A percentile compares a stretch with the other conserved stretches of the same genome.
Conservation (phyloP, 2,329 filamentous ascomycete genomes). For the Lizonia empirigonia region DNA sequence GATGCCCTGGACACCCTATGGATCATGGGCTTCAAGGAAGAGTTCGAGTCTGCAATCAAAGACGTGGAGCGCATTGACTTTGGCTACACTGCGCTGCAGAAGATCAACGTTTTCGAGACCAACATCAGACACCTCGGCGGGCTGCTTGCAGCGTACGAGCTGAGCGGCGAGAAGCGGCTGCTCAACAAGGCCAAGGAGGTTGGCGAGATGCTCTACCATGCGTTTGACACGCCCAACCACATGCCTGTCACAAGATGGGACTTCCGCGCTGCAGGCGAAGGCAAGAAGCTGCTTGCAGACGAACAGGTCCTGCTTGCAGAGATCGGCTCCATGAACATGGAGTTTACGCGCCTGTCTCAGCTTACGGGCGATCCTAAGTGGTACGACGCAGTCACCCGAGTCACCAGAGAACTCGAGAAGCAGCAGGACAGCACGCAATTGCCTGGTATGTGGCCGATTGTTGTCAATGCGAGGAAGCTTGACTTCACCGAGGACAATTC, state of each 20-base stretch:
- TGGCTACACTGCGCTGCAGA: conserved; percentile 45
- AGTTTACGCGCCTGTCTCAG: conserved; percentile 56
- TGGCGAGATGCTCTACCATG: conserved; percentile 78
- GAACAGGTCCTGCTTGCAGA: conserved; percentile 53
- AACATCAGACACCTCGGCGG: conserved; percentile 84
- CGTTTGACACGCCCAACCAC: conserved; percentile 90
- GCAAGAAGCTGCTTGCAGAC: conserved; percentile 49
- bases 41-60: conserved; percentile 54
- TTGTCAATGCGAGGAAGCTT: conserved; percentile 49
- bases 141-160: conserved; percentile 82
- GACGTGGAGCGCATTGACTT: conserved; percentile 53
- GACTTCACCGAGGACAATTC: conserved; percentile 50
- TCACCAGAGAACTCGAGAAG: conserved; percentile 50
- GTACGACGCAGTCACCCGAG: conserved; percentile 54
- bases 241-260: conserved; percentile 70
- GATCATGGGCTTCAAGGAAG: conserved; percentile 56
- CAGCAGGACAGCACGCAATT: conserved; percentile 52
- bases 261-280: conserved; percentile 46
- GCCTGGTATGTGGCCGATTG: conserved; percentile 56
- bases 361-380: conserved; percentile 53
- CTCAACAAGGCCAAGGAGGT: conserved; percentile 80
- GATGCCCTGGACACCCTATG: conserved; percentile 55
- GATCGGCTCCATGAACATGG: conserved; percentile 55
- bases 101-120: conserved; percentile 57
- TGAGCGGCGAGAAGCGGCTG: conserved; percentile 75